Evolutionary conservation across 2,329 filamentous ascomycete genomes (phyloP), one percentile per base, ranked within the genome.

Genomic region (Pyrenophora seminiperda): DNA sequence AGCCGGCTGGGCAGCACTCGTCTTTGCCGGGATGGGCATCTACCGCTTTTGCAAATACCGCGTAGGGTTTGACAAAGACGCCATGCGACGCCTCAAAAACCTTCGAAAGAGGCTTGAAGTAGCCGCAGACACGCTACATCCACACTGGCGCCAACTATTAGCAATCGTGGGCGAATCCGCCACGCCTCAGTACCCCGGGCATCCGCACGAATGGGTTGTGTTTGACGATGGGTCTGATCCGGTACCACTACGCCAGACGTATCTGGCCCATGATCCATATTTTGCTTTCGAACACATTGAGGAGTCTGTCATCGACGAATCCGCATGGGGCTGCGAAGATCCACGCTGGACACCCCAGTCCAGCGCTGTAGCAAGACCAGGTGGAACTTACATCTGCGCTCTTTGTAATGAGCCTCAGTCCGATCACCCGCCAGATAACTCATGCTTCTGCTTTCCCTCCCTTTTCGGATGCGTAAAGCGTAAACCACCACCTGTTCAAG

Each of bases 41-140:
- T 84, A 84, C 63, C 75, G 81, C 75, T 84, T 83, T 64, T 84
- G 81, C 76, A 84, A 84, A 61, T 84, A 84, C 61, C 76, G 81
- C 34, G 77, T 79, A 1, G 79, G 78, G 4, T 83, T 83, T 59
- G 75, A 77, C 33, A 73, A 75, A 4, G 78, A 79, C 13, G 77
- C 80, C 3, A 78, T 82, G 67, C 71, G 75, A 29, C 75, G 75
- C 2, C 69, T 84, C 5, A 71, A 72, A 13, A 71, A 70, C 24
- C 61, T 82, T 7, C 66, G 73, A 32, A 74, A 77, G 20, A 73
- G 79, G 13, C 73, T 83, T n/a, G 79, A 82, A 58, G 75, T 81
- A 6, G 78, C 79, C 2, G 79, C 80, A 1, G 79, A 82, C 50
- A 81, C 79, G 1, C 62, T 81, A 34, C 79, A 81, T 50, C 79